Base-by-base conservation (phyloP, 768 basidiomycete species). In the Pholiota molesta region DNA sequence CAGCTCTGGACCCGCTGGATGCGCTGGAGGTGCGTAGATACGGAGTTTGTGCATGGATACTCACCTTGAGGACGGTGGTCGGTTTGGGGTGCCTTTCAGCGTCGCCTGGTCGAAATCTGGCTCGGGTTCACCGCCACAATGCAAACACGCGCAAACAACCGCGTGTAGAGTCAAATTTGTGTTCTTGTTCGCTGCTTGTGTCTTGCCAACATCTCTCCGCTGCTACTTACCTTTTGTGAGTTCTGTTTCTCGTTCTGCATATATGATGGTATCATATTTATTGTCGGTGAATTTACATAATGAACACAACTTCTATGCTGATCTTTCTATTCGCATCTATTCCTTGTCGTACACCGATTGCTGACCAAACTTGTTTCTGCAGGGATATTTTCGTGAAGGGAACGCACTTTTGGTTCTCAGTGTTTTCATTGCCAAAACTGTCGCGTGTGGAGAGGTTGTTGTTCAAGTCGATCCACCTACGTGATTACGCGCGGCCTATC, bases 241-340 rank as follows among this genome's bases (percentile, higher is more conserved):
- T 75, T 17, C 39, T 23, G 11, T 49, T 60, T 66, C 65, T 53
- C 51, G 44, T 40, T 57, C 35, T 57, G 42, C 57, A 57, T 45
- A 61, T n/a, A 78, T 84, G 86, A 86, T 87, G 85, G 76, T 78
- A 76, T 67, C 58, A 68, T 81, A 89, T 90, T 88, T 90, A 88
- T 90, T 90, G 87, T 90, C 86, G 76, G 78, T 86, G 86, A 87
- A 74, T 66, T 66, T 66, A 64, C 59, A 60, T 66, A 65, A 72
- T 87, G 87, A 88, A 83, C 77, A 73, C 78, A 85, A 75, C 52
- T 62, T 69, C 73, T 71, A 77, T 67, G 64, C 83, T 87, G 86
- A 87, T 58, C 61, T 65, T 62, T 61, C 21, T 45, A 17, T 54
- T 42, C 11, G 59, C 8, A 31, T 45, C 17, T 21, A 14, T 26